A percentile compares a stretch with the other conserved stretches of the same genome.
These are phyloP conservation scores for Lachancea kluyveri DNA, from an alignment of 805 yeast species.

Conservation along the genomic window DNA sequence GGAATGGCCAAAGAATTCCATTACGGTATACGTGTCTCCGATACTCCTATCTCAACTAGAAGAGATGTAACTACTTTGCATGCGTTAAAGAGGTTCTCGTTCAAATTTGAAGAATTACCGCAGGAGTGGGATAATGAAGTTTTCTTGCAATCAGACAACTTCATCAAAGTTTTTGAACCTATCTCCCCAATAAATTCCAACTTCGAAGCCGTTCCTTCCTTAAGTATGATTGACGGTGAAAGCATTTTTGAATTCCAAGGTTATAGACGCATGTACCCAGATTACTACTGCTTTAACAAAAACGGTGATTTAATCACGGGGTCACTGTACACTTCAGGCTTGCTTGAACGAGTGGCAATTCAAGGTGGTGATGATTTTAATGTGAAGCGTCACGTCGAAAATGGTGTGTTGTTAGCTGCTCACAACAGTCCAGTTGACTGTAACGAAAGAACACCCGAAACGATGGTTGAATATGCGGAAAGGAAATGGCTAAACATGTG, in stretches of 20 bases:
- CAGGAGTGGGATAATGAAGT: constrained; percentile 2
- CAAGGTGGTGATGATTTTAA: constrained; percentile 15
- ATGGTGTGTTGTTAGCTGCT: constrained; percentile 2
- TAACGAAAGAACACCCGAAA: no score
- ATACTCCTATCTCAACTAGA: constrained; percentile 7
- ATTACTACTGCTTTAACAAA: constrained; percentile 27
- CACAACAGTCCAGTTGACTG: no score
- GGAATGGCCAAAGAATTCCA: constrained; percentile 22
- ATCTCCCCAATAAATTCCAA: constrained; percentile 18
- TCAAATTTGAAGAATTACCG: constrained; percentile 14
- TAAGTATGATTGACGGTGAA: constrained; percentile 24
- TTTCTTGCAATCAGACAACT: constrained; percentile 1
- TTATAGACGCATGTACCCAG: constrained; percentile 24
- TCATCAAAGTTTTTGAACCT: constrained; percentile 14
- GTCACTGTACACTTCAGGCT: constrained; percentile 28
- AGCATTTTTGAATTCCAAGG: constrained; percentile 29
- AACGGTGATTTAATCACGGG: constrained; percentile 30
- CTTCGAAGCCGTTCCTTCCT: constrained; percentile 17
- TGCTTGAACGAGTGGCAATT: constrained; percentile 14
- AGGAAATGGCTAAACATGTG: constrained; percentile 16
- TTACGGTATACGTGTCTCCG: constrained; percentile 7
- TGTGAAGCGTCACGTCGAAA: constrained; percentile 2
- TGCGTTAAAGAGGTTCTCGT: constrained; percentile 18
- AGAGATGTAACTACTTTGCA: constrained; percentile 12
- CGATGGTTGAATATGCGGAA: constrained; percentile 13